Base-by-base conservation (phyloP, 2,329 filamentous ascomycete genomes). In the Fusarium sp. region DNA sequence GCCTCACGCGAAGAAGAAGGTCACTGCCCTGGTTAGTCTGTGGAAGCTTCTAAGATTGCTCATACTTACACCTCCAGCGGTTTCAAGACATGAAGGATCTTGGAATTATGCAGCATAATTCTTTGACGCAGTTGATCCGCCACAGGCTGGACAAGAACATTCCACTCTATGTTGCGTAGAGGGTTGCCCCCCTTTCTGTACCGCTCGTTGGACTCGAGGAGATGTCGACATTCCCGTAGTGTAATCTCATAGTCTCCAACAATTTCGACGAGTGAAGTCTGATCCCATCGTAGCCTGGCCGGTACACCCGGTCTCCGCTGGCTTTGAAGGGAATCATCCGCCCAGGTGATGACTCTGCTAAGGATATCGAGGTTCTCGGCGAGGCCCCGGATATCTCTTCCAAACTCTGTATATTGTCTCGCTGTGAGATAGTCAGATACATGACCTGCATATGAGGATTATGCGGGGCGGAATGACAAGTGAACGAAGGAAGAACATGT, bases 61-160 rank as follows among this genome's bases (percentile, higher is more conserved):
- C 24, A 6, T 4, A 63, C 78, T 69, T 63, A 80, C 79, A 81
- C 78, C 53, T 81, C 77, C 45, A 81, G 79, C 1, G 79, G 79
- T 51, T 79, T 78, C 38, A 81, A 49, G 2, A 80, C 63, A 32
- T 77, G 78, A 16, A 76, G 59, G 10, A 81, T 70, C 58, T 79
- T 80, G 22, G 76, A 75, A 59, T 78, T 80, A 56, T 81, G 79
- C 18, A 81, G 63, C n/a, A 68, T 63, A 22, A 81, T 78, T 9
- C 75, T 72, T 32, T 73, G 64, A 8, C 79, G 77, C 10, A 81
- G 68, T 25, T 74, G 72, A 22, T 81, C 78, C 25, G 75, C 79
- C 16, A 49, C 66, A 2, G 79, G 78, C 50, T 79, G 77, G 8
- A 80, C 77, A 16, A 80, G 69, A 1, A 78, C 68, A 63, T 81